Evolutionary conservation across 768 basidiomycete genomes (phyloP), one percentile per base, ranked within the genome.

Genomic region (Cantharellus cinnabarinus): DNA sequence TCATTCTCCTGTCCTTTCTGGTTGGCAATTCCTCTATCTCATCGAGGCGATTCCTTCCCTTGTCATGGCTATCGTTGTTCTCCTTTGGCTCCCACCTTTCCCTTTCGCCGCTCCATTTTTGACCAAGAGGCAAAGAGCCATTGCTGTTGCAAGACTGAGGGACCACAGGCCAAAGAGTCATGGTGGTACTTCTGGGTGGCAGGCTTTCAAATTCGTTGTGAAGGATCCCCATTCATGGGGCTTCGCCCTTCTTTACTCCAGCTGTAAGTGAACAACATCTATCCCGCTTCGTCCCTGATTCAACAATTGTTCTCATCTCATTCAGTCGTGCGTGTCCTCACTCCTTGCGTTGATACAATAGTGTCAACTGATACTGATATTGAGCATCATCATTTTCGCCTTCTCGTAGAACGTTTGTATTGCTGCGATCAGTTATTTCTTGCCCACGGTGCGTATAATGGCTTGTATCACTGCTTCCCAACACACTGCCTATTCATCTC

Each of bases 21-120:
- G 77, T 58, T 80, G 78, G 78, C 78, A 80, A 62, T 80, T 79
- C 63, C 70, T 79, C 34, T 79, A 77, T 66, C 71, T 79, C 14
- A 76, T 77, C 61, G 2, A 54, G 52, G 70, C 66, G 34, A 5
- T 79, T 40, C 78, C 78, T 5, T 77, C 77, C 0, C 58, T 79
- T 7, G 65, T 78, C 53, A 78, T 80, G 78, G 77, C 75, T 0
- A 42, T 70, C 50, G 66, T 71, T 61, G 73, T 77, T 48, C 68
- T 80, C 3, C 60, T 76, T 41, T 76, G 77, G 65, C 70, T 79
- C 3, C 77, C 79, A 0, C 73, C 77, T 0, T 80, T 79, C 67
- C 78, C 78, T 0, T 79, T 78, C 65, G 70, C 74, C 3, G 75
- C 77, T 3, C 69, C 70, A 0, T 79, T 79, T 65, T 69, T 80